Base-by-base conservation (phyloP, 1,139 yeast species). In the Geotrichum phurueaensis region DNA sequence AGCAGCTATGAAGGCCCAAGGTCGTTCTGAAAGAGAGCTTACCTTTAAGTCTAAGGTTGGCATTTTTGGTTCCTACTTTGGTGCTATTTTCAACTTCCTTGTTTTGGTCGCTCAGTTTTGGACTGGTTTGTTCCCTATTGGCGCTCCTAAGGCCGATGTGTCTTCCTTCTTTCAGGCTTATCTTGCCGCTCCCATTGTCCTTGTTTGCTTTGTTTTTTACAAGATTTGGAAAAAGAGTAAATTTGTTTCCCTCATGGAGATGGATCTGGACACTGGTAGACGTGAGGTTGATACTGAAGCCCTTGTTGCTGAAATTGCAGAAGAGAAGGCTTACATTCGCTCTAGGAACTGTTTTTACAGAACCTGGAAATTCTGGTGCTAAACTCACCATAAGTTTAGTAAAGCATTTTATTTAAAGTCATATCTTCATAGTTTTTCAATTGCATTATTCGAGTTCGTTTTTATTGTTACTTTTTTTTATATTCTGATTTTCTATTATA, bases 91-190 rank as follows among this genome's bases (percentile, higher is more conserved):
- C 68, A 87, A 3, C 86, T 65, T 81, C 52, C 77, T 86, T 65
- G 87, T 90, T 61, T 78, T 91, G 64, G 75, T 85, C 64, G 91
- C 94, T 33, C 96, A 89, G 77, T 86, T 88, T 75, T 87, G 92
- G 91, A 80, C 86, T 57, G 91, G 94, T 3, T 74, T 88, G 59
- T 85, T 78, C 75, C 96, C 96, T 62, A 72, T 86, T 61, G 88
- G 86, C 27, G 78, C 68, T 1, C 55, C 48, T 15, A 65, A 60
- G 20, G 78, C 71, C 47, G 63, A 66, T 71, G 87, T 86, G 68
- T 66, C 70, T 25, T 67, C 68, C 61, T 84, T 84, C 71, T 84
- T 84, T 76, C 74, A 77, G 71, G 71, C 78, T 57, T 84, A 83
- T 70, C 72, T 84, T 67, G 84, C 86, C 61, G 78, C 78, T 33